These are phyloP conservation scores for Dactylis glomerata DNA, from an alignment of 176 grass and related monocot species.

Conservation along the genomic window DNA sequence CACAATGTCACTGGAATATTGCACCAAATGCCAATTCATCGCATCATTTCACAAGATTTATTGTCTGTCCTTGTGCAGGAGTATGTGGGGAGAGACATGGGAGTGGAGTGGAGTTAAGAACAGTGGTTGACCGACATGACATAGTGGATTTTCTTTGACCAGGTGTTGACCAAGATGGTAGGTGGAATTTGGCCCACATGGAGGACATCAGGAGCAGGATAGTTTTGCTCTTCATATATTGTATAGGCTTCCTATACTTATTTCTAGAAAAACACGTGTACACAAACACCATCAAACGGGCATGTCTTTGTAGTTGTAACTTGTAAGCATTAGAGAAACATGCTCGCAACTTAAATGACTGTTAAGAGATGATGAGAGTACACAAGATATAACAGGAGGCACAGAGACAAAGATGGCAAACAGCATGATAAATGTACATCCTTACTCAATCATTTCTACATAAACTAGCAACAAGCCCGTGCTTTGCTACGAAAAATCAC, in stretches of 20 bases:
- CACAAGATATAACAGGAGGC: neutral
- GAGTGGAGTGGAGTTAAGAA: neutral
- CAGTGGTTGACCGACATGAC: neutral
- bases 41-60: neutral
- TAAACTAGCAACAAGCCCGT: too few relatives aligned
- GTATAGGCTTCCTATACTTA: neutral
- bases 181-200: neutral
- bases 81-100: neutral
- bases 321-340: neutral
- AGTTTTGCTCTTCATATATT: neutral
- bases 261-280: neutral
- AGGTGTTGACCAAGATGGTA: neutral
- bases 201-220: neutral
- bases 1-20: neutral
- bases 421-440: neutral
- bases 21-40: neutral
- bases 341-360: neutral
- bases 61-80: neutral
- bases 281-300: neutral
- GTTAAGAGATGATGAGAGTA: neutral
- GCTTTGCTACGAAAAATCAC: too few relatives aligned
- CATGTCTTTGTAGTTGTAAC: neutral
- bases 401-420: neutral
- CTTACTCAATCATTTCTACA: neutral
- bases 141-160: neutral